These are phyloP conservation scores for Psilocybe tampanensis DNA, from an alignment of 768 basidiomycete species.

Conservation along the genomic window DNA sequence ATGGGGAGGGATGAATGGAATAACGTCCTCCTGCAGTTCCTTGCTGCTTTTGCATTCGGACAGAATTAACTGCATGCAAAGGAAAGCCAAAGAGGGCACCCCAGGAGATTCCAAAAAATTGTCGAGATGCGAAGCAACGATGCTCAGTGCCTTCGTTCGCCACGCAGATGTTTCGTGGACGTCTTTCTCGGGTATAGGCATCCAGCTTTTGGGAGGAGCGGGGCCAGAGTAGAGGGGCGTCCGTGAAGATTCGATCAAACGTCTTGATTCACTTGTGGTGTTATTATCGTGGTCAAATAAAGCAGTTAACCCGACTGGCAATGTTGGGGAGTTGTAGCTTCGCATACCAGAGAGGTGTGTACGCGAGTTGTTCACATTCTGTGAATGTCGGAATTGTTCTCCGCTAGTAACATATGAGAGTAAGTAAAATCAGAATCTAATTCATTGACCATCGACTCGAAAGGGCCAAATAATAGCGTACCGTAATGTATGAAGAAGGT, in stretches of 20 bases:
- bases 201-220: slow-evolving; percentile 63
- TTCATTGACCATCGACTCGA: background rate
- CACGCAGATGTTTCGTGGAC: slow-evolving; percentile 38
- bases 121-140: slow-evolving; percentile 43
- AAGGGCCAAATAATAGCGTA: slow-evolving; percentile 20
- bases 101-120: slow-evolving; percentile 19
- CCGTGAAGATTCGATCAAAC: background rate
- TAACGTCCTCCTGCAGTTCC: slow-evolving; percentile 48
- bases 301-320: slow-evolving; percentile 42
- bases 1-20: slow-evolving; percentile 57
- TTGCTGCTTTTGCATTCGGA: slow-evolving; percentile 34
- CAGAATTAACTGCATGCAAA: slow-evolving; percentile 60
- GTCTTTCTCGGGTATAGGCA: slow-evolving; percentile 30
- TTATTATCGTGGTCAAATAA: slow-evolving; percentile 17
- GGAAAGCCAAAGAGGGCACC: slow-evolving; percentile 53
- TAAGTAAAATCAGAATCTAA: background rate
- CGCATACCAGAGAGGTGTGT: slow-evolving; percentile 29
- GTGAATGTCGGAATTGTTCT: slow-evolving; percentile 69
- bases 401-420: slow-evolving; percentile 48
- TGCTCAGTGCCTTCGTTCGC: slow-evolving; percentile 58
- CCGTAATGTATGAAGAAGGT: slow-evolving; percentile 56
- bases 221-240: slow-evolving; percentile 45
- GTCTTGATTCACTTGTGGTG: slow-evolving; percentile 1
- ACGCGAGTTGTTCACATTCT: slow-evolving; percentile 50
- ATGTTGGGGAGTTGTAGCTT: slow-evolving; percentile 43